Evolutionary conservation across 345 rosid genomes (phyloP).

Genomic region (Leavenworthia alabamica): DNA sequence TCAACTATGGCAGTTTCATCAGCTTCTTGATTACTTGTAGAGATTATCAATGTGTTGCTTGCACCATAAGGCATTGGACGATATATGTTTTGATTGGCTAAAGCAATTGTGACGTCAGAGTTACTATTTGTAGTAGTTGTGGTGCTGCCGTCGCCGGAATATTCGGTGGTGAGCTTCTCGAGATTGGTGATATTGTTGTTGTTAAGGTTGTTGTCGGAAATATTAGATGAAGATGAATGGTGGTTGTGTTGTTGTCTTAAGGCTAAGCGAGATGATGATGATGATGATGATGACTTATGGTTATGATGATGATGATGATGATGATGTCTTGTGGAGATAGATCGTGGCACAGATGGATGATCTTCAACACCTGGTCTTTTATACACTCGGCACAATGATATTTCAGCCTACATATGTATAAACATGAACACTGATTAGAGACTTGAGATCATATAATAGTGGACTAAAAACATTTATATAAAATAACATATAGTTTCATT

Average conservation of each 20-base stretch:
- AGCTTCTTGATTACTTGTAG: slow-evolving; percentile 21
- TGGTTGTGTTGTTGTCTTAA: slow-evolving; percentile 26
- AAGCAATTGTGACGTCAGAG: slow-evolving; percentile 59
- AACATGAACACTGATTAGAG: slow-evolving; percentile 3
- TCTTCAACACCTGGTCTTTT: slow-evolving; percentile 95
- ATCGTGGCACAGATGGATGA: slow-evolving; percentile 74
- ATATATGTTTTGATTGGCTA: slow-evolving; percentile 50
- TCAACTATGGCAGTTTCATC: slow-evolving; percentile 39
- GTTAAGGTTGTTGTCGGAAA: slow-evolving; percentile 29
- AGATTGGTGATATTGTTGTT: slow-evolving; percentile 25
- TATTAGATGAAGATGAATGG: slow-evolving; percentile 23
- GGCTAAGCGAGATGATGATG: slow-evolving; percentile 29
- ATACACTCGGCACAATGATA: slow-evolving; percentile 92
- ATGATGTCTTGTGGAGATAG: slow-evolving; percentile 42
- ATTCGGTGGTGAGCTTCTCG: slow-evolving; percentile 28
- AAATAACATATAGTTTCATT: no score
- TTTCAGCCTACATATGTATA: slow-evolving; percentile 62
- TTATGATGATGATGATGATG: slow-evolving; percentile 22
- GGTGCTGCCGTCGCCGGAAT: slow-evolving; percentile 41
- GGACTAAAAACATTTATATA: no score
- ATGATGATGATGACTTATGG: slow-evolving; percentile 27
- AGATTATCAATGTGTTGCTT: slow-evolving; percentile 28
- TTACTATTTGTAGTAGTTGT: slow-evolving; percentile 35
- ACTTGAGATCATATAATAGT: not conserved
- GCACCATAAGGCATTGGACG: slow-evolving; percentile 38